Evolutionary conservation across 140 eudicot genomes (phyloP), one percentile per base, ranked within the genome.

Genomic region (Flaveria floridana): DNA sequence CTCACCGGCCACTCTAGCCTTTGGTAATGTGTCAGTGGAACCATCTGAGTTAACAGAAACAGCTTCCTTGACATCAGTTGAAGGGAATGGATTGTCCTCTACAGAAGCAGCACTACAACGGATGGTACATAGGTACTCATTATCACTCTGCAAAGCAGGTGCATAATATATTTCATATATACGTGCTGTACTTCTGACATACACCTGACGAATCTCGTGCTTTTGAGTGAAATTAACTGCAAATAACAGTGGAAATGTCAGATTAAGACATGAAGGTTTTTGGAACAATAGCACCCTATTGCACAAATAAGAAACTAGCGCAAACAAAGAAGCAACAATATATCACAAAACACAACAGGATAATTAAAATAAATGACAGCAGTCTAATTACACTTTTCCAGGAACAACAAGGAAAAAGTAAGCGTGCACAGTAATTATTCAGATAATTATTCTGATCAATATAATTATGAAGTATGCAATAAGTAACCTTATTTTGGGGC

Each of bases 121-220:
- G 78, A 91, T 92, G 25, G 99, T 88, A 78, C 92, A 88, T 7
- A 94, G 89, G 82, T 94, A 94, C 80, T 88, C 99, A 65, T 84
- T 80, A 39, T 77, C 85, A 68, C 86, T 74, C 39, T 82, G 81
- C 19, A 51, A 42, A 84, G 78, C 15, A 48, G 82, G 58, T 37
- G 92, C 82, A 80, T 79, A 88, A 70, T 94, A 88, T 70, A 94
- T 80, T 79, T 94, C 99, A 79, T 86, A 94, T 6, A 84, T 77
- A 51, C 95, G 89, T 44, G 95, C 97, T 20, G 91, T 88, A 81
- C 99, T 90, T 76, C 95, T 84, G 70, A 94, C 83, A 81, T 94
- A 94, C 19, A 94, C 84, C 75, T 90, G 96, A 71, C 87, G 75
- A 57, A 94, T 81, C 61, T 94, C 95, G 51, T 85, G 89, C 84